Evolutionary conservation across 1,284 basidiomycete genomes (phyloP), one percentile per base, ranked within the genome.

Genomic region (Omphalotus olearius): DNA sequence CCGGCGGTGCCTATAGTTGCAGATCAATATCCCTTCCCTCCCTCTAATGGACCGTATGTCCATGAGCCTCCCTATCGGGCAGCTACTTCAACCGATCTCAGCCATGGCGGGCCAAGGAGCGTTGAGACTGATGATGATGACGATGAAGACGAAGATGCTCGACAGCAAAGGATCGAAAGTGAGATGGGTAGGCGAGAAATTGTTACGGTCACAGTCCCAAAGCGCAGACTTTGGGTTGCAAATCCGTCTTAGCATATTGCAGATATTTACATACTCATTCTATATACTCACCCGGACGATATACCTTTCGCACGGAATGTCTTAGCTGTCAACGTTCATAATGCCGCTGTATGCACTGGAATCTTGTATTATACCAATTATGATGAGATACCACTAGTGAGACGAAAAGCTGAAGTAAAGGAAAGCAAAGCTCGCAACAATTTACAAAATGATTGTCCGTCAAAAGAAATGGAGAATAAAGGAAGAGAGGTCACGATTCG

Each of bases 131-230:
- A 80, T 51, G 75, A 83, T n/a, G 80, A 85, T 23, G 83, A 85
- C 23, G 72, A 83, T 46, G 52, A 55, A 11, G 86, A 90, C 58
- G 86, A 89, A 56, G 80, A 85, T 51, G 76, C 80, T 18, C 72
- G 82, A 52, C 86, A 89, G 63, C 74, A 79, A 53, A 73, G 80
- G 58, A 88, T 90, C 39, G 88, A 90, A 64, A 82, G 85, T 52
- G 88, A 90, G 65, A 87, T 91, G 76, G 80, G 74, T 37, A 74
- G 87, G 60, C 76, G 87, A 50, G 85, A 90, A 57, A 85, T 91
- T 26, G 86, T 85, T 20, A 88, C 90, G 61, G 79, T 91, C 56
- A 90, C 88, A 13, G 81, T 89, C 35, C 88, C 88, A 25, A 83
- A 79, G 63, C 83, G 86, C 57, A 81, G 78, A 60, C 68, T 91